Conservation (phyloP, 176 grass and related monocot genomes). For the Rhipidocladum racemiflorum region DNA sequence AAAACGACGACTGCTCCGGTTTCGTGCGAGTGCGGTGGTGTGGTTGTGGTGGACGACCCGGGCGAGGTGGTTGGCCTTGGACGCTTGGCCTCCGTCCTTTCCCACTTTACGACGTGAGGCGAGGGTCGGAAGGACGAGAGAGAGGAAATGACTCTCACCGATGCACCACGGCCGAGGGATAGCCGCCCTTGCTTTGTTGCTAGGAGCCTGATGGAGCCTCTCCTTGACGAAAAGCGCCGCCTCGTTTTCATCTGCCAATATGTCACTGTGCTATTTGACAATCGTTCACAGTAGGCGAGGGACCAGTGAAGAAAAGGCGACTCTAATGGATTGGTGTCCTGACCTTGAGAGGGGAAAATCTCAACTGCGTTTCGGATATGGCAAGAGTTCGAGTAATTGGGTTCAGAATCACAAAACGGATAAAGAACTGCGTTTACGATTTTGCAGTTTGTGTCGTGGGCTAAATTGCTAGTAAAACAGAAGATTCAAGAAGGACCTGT, state of each 20-base stretch:
- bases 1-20: constrained; percentile 26
- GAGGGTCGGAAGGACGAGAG: not conserved
- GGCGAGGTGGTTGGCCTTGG: not conserved
- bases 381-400: not conserved
- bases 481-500: not conserved
- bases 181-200: not conserved
- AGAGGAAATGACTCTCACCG: no score
- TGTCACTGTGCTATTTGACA: not conserved
- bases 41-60: not conserved
- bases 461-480: no score
- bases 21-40: not conserved
- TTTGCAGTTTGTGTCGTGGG: not conserved
- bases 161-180: not conserved
- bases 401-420: not conserved
- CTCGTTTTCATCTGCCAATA: not conserved
- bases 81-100: not conserved
- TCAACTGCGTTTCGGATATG: not conserved
- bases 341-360: no score
- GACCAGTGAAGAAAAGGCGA: not conserved
- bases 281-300: no score
- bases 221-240: not conserved
- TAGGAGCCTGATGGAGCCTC: not conserved
- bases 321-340: not conserved
- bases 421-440: not conserved
- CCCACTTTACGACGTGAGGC: not conserved